Base-by-base conservation (phyloP, 305 asterid genomes). In the Fraxinus velutina region DNA sequence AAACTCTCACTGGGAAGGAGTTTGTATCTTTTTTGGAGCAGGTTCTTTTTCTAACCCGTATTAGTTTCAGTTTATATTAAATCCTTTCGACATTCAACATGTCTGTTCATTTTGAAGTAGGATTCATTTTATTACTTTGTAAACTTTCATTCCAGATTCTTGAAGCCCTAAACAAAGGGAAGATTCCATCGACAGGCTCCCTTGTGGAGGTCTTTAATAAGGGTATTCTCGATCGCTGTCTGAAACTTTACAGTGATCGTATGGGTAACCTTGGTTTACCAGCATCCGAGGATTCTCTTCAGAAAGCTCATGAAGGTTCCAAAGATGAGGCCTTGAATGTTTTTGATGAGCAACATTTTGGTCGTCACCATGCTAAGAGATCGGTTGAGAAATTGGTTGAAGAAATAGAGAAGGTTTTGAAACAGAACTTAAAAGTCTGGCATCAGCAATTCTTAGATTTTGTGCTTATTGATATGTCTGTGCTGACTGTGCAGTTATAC, bases 161-260 rank as follows among this genome's bases (percentile, higher is more conserved):
- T 13, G 98, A 94, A 79, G 98, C 99, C 79, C 90, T 96, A 87
- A 96, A 96, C 87, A 94, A 96, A 91, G 99, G 99, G 86, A 98
- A 96, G 88, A 96, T 96, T 87, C 99, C 99, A 79, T 89, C 99
- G 39, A 96, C 98, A 34, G 99, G 99, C 55, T 96, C 97, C 52
- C 98, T 96, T 70, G 99, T 96, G 84, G 99, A 96, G 92, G 89
- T 93, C 72, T 96, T 96, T 86, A 96, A 96, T 82, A 96, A 94
- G 92, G 93, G 90, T 71, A 93, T 94, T 86, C 88, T 93, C 55
- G 98, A 94, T 84, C 91, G 93, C 37, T 96, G 99, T 80, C 82
- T 92, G 83, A 93, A 90, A 84, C 81, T 96, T 68, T 96, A 96
- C 80, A 88, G 70, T 70, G 91, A 77, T 22, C 91, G 86, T 75